Percentiles rank a stretch among this genome's conserved stretches.
These are phyloP conservation scores for Pichia thaimueangensis DNA, from an alignment of 805 yeast genomes.

Conservation along the genomic window DNA sequence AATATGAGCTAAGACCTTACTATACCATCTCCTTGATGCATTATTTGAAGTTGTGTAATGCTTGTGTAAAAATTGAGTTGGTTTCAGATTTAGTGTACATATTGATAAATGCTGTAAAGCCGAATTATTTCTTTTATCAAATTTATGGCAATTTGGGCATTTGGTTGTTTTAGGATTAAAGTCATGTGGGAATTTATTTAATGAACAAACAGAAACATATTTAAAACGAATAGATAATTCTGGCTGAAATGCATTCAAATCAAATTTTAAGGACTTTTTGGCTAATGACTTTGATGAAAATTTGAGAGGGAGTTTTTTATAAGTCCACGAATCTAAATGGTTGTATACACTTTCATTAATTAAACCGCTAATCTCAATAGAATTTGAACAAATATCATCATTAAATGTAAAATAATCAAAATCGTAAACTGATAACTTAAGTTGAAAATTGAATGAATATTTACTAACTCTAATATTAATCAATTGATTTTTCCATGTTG, in stretches of 20 bases:
- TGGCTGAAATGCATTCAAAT: constrained; percentile 5
- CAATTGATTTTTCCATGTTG: constrained; percentile 66
- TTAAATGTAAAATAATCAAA: constrained; percentile 78
- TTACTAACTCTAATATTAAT: constrained; percentile 70
- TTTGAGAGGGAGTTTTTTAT: constrained; percentile 9
- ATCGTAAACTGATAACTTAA: constrained; percentile 72
- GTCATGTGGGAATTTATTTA: not conserved
- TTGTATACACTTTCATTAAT: constrained; percentile 13
- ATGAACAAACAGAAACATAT: constrained; percentile 9
- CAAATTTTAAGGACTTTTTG: constrained; percentile 2
- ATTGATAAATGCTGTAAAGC: constrained; percentile 83
- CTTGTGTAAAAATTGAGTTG: constrained; percentile 33
- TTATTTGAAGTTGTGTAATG: constrained; percentile 71
- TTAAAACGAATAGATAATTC: constrained; percentile 13
- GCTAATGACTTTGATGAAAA: constrained; percentile 11
- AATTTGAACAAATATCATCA: constrained; percentile 69
- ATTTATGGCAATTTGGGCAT: constrained; percentile 77
- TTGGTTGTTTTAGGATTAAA: constrained; percentile 38
- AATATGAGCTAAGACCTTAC: constrained; percentile 72
- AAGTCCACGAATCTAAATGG: constrained; percentile 10
- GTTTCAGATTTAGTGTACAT: constrained; percentile 48
- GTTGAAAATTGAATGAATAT: constrained; percentile 57
- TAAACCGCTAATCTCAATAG: constrained; percentile 44
- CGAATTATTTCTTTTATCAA: constrained; percentile 49
- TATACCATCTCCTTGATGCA: constrained; percentile 86